phyloP scores from a whole-genome alignment of 1,284 basidiomycete species.

The Cryptococcus sp. region DNA sequence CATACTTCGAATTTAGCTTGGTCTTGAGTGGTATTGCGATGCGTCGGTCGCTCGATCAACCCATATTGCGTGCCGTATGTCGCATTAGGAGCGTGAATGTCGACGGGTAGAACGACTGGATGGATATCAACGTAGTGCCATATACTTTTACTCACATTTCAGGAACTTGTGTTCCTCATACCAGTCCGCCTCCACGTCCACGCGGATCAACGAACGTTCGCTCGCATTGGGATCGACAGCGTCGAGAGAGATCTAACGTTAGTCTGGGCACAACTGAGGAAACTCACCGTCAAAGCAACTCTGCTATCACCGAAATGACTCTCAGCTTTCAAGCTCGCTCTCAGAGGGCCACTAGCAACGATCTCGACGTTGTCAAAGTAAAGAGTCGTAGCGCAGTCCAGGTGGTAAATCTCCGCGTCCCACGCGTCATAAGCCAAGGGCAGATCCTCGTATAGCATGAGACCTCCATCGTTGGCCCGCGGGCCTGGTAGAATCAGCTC shows the following conservation, averaged over 20 bases:
- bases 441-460: constrained; percentile 78
- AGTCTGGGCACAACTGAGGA: constrained; percentile 57
- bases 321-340: constrained; percentile 69
- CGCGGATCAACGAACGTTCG: constrained; percentile 1
- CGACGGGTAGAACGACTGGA: constrained; percentile 29
- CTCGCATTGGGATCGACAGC: neutral
- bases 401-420: constrained; percentile 89
- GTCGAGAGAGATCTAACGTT: constrained; percentile 60
- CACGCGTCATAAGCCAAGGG: constrained; percentile 53
- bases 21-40: constrained; percentile 84
- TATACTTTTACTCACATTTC: constrained; percentile 8
- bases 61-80: constrained; percentile 95
- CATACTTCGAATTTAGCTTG: constrained; percentile 66
- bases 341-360: constrained; percentile 70
- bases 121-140: constrained; percentile 30
- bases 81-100: constrained; percentile 76
- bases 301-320: constrained; percentile 84
- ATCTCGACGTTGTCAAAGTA: constrained; percentile 70
- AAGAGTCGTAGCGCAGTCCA: constrained; percentile 67
- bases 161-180: constrained; percentile 33
- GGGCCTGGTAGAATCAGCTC: constrained; percentile 70
- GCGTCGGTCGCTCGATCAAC: constrained; percentile 80
- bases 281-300: constrained; percentile 8
- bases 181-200: constrained; percentile 16
- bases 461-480: constrained; percentile 75